These are phyloP conservation scores for Monosporascus ibericus DNA, from an alignment of 2,329 filamentous ascomycete genomes.

Conservation along the genomic window DNA sequence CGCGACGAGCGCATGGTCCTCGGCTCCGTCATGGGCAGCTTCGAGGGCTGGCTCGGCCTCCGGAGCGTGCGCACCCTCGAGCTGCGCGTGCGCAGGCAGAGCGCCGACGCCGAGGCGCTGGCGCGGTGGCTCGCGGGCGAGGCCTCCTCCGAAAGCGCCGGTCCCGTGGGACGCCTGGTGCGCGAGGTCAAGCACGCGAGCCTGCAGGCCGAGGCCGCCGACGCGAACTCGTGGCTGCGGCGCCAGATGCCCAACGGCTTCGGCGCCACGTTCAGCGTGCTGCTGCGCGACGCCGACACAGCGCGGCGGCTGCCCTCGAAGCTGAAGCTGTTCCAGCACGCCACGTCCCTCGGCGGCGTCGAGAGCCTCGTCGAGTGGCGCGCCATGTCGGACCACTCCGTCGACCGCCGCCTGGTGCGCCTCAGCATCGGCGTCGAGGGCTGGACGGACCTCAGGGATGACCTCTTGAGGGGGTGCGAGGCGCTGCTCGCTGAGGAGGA, in stretches of 20 bases:
- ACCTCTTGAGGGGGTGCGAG: conserved; percentile 63
- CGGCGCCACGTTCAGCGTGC: conserved; percentile 80
- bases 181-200: conserved; percentile 68
- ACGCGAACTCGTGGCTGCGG: conserved; percentile 62
- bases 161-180: conserved; percentile 47
- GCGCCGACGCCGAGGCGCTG: conserved; percentile 59
- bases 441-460: conserved; percentile 74
- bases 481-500: conserved; percentile 37
- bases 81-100: conserved; percentile 73
- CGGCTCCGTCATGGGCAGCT: conserved; percentile 77
- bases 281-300: conserved; percentile 50
- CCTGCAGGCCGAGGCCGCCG: conserved; percentile 57
- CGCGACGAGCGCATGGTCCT: conserved; percentile 66
- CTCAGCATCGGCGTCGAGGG: conserved; percentile 84
- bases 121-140: conserved; percentile 61
- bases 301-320: conserved; percentile 72
- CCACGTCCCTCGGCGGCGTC: conserved; percentile 87
- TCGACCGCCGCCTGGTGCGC: conserved; percentile 68
- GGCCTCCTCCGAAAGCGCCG: conserved; percentile 22
- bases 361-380: conserved; percentile 97
- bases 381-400: conserved; percentile 71
- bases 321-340: conserved; percentile 82
- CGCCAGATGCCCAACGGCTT: conserved; percentile 89
- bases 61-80: conserved; percentile 81
- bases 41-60: conserved; percentile 90